Evolutionary conservation across 352 stramenopile species (phyloP), one percentile per base, ranked within the genome.

Genomic region (Phytophthora tubulina): DNA sequence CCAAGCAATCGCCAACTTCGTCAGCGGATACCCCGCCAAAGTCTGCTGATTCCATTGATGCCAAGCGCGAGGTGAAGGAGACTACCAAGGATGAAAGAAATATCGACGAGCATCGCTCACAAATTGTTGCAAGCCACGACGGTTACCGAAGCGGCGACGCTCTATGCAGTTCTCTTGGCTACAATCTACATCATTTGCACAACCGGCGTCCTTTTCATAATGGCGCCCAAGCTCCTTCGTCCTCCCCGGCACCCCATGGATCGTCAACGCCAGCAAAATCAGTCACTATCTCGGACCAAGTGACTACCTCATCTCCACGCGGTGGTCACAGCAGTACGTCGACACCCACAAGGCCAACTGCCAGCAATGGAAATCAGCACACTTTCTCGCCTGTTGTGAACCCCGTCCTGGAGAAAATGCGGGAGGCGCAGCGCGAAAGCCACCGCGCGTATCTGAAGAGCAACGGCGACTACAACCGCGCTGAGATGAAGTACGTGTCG

Each of bases 361-460:
- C 30, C 46, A 59, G 49, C 39, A 70, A 54, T 17, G 56, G 39
- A 42, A 67, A 30, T 57, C 52, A 55, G n/a, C 65, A 42, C n/a
- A 51, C 52, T 0, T 44, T 59, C 21, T 62, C 60, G 44, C 62
- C 58, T 72, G 54, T 60, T 14, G 65, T 74, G 4, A 84, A 89
- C 31, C 70, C 79, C 21, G 45, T 76, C 14, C 6, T 81, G 33
- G 81, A 79, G 17, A 86, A 81, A 61, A 79, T 68, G 51, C 78
- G 60, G 15, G 77, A 78, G 45, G 79, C 66, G n/a, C 66, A 73
- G 13, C 71, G 61, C 32, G 82, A 90, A 66, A 86, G 75, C 53
- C 79, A 80, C 62, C 75, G 73, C 31, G 65, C 76, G 5, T 86
- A 80, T 33, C 65, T 92, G 30, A 91, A 92, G 71, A 82, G 73